Evolutionary conservation across 495 filamentous ascomycete species (phyloP), one percentile per base, ranked within the genome.

Genomic region (Lasiosphaeris hirsuta): DNA sequence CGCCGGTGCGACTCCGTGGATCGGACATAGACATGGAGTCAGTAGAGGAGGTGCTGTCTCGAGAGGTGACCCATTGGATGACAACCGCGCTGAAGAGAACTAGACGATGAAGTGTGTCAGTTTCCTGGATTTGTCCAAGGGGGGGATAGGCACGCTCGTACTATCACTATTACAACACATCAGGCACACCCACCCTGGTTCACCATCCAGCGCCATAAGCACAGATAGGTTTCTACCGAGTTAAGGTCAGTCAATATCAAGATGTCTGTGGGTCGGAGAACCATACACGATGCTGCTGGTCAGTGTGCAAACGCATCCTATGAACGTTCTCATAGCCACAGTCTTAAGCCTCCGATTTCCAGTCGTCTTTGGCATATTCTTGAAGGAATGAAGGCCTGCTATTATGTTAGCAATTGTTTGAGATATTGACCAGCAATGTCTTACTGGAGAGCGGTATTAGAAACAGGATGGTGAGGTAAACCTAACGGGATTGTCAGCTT

Each of bases 81-180:
- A 81, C 74, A 15, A 79, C 52, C 34, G 76, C 72, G 41, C 72
- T 75, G 71, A 83, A 81, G 53, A 83, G 73, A 35, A 82, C 77
- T 80, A 39, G 23, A 35, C 14, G 40, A 11, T 17, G 10, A 35
- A 18, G 11, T 33, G 30, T 47, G 55, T 38, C 41, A 41, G 14
- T 37, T 5, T 35, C 19, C 30, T 18, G 14, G 34, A 33, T 46
- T 10, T 11, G 6, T n/a, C 19, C 13, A 34, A 37, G 36, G 38
- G 13, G 11, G 35, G 10, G 39, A 10, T 18, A 39, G 44, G 39
- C 18, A 35, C 8, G 23, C 10, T 63, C 74, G 57, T 51, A 79
- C 77, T 77, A 54, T 83, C 79, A 48, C 73, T 74, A 61, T 82
- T 82, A 58, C 79, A 83, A 57, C 77, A 81, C 73, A 81, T 80